Evolutionary conservation across 2,329 filamentous ascomycete species (phyloP), one percentile per base, ranked within the genome.

Genomic region (Torrubiella hemipterigena): DNA sequence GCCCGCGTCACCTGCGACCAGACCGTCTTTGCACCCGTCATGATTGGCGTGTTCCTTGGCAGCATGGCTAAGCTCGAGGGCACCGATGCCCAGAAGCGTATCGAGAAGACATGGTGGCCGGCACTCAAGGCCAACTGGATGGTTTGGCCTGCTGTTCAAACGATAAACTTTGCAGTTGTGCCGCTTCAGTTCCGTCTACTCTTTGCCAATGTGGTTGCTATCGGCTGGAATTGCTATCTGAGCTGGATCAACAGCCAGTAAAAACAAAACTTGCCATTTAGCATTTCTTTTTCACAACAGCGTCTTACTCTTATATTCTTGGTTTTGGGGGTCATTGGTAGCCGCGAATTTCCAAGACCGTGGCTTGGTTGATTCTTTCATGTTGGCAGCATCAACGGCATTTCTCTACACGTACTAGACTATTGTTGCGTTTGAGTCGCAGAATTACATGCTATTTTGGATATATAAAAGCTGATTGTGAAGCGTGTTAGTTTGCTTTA

Each of bases 21-120:
- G 62, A 60, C 73, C 27, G 43, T 91, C 30, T 94, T 94, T 58
- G 83, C 86, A 22, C 82, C 84, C n/a, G 67, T 73, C 45, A 83
- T 93, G 55, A 76, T 94, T 53, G 76, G 74, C 39, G 62, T 80
- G 38, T 95, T 95, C 65, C 65, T 95, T 39, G 72, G 73, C 42
- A 81, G 73, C 50, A 93, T 94, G 85, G 83, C 86, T 12, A 67
- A 80, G 37, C 67, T 91, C 56, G 84, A 93, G 57, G 83, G 84
- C 17, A 49, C 49, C 19, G 58, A 55, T 34, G 57, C 63, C 17
- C 36, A 61, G 45, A 72, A 86, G 48, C 87, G 89, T 59, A 65
- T 91, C 33, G 58, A 72, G 37, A 74, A 69, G 47, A 80, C 71
- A 37, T 95, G 86, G 59, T 55, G 59, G 42, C 66, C 71, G 10